Evolutionary conservation across 768 basidiomycete species (phyloP), one percentile per base, ranked within the genome.

Genomic region (Termitomyces sp.): DNA sequence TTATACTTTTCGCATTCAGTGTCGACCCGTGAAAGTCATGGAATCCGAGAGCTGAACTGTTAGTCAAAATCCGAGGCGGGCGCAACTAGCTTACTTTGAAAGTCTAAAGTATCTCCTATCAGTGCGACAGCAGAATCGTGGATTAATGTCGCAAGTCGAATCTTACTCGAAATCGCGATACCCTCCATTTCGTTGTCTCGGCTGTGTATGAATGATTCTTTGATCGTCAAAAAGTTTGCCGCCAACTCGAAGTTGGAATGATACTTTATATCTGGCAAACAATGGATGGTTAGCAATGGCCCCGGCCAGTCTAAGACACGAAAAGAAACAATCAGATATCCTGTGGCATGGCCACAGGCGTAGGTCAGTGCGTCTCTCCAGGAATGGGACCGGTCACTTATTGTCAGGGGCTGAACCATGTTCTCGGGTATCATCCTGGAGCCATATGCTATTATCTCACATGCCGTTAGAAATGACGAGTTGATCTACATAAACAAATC

Each of bases 51-150:
- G 59, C 67, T 68, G 34, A 27, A 44, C 6, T 6, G n/a, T n/a
- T 45, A 17, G 11, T 49, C 0, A 28, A 48, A 32, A 23, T 40
- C 44, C 25, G 25, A 11, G 12, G 16, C 25, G 21, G 34, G 48
- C 8, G 21, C 19, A 19, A 23, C 30, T 54, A 35, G 68, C 77
- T 54, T 66, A 80, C 81, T 68, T 63, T 74, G 64, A 28, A 77
- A 72, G 60, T 82, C 67, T 14, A 76, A 61, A 6, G 77, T 78
- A 54, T 79, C 69, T 7, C 73, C 76, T 23, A 79, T 62, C 56
- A 80, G 66, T 7, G 66, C 72, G n/a, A 69, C 67, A 47, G 68
- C 62, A n/a, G 56, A 56, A 30, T 64, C 54, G 43, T 57, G 57
- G 21, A 72, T 50, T 41, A 57, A 50, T 37, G 54, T 47, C 11